Percentiles rank a stretch among this genome's conserved stretches.
Conservation (phyloP, 768 basidiomycete species). For the Rhodotorula sphaerocarpa region DNA sequence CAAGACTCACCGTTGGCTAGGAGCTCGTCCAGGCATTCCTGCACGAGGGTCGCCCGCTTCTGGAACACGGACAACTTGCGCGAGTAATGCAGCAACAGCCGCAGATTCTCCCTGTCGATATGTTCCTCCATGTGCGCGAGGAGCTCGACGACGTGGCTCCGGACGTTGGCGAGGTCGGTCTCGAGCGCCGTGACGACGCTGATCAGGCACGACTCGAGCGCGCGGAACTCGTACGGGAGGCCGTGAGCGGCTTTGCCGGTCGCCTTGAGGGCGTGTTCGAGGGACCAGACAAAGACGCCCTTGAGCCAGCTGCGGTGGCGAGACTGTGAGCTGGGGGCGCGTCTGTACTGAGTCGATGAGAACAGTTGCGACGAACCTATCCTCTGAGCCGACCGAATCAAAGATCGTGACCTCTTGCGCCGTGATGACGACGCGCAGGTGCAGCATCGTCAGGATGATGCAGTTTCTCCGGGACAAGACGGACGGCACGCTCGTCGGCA, state of each 20-base stretch:
- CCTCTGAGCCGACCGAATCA: conserved; percentile 72
- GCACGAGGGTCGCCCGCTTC: conserved; percentile 77
- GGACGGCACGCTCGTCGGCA: conserved; percentile 64
- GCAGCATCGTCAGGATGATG: conserved; percentile 83
- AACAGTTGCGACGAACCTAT: conserved; percentile 7
- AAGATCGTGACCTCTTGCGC: conserved; percentile 84
- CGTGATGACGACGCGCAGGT: conserved; percentile 89
- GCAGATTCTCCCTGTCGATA: conserved; percentile 86
- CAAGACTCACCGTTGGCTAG: conserved; percentile 48
- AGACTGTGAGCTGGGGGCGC: neutral
- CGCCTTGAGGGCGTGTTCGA: conserved; percentile 32
- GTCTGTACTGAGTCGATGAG: no score
- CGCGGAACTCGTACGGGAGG: conserved; percentile 85
- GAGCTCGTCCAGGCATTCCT: conserved; percentile 83
- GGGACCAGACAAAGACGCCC: conserved; percentile 31
- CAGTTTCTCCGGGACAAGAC: conserved; percentile 82
- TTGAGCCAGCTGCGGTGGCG: conserved; percentile 18
- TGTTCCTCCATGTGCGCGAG: conserved; percentile 89
- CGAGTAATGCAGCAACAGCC: conserved; percentile 82
- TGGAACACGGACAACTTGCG: conserved; percentile 79
- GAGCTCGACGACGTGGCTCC: conserved; percentile 78
- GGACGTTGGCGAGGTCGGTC: conserved; percentile 90
- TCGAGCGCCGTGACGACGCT: conserved; percentile 87
- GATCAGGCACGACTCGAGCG: conserved; percentile 82
- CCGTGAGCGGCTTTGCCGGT: conserved; percentile 43